A percentile compares a stretch with the other conserved stretches of the same genome.
Evolutionary conservation across 2,329 filamentous ascomycete genomes (phyloP).

Genomic region (Hawksworthiomyces lignivorus): DNA sequence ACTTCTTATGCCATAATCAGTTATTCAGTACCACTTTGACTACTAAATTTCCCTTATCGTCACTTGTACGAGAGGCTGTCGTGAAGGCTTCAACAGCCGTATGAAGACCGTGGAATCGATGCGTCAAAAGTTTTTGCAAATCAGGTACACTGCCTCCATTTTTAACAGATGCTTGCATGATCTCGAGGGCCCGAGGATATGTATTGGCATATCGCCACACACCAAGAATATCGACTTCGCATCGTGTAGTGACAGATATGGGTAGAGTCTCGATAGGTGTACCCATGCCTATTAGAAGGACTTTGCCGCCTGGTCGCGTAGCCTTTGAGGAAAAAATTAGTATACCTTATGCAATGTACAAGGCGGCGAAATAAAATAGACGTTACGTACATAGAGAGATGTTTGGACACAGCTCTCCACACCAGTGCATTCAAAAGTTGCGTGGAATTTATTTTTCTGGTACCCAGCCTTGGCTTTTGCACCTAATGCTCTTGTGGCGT

Average conservation of each 20-base stretch:
- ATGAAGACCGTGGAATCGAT: conserved; percentile 57
- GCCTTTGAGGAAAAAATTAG: conserved; percentile 1
- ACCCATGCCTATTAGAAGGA: conserved; percentile 52
- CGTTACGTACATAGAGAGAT: conserved; percentile 49
- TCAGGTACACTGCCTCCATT: conserved; percentile 41
- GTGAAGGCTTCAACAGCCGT: conserved; percentile 58
- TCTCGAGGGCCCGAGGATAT: conserved; percentile 17
- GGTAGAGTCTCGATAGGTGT: conserved; percentile 48
- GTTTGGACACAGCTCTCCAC: conserved; percentile 69
- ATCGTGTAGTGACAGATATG: conserved; percentile 36
- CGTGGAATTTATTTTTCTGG: neutral
- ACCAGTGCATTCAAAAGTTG: conserved; percentile 47
- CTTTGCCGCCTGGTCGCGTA: conserved; percentile 42
- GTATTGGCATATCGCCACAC: conserved; percentile 42
- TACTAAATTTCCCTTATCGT: conserved; percentile 46
- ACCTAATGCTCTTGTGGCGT: neutral
- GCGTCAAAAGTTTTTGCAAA: conserved; percentile 61
- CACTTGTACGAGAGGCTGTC: conserved; percentile 63
- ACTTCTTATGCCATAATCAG: neutral
- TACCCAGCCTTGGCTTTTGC: neutral
- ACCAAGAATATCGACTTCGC: conserved; percentile 48
- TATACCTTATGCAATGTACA: too few relatives aligned
- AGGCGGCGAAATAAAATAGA: too few relatives aligned
- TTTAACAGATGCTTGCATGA: conserved; percentile 38
- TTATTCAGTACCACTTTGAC: conserved; percentile 2